phyloP scores from a whole-genome alignment of 1,284 basidiomycete genomes.

The Prillingera fragicola region DNA sequence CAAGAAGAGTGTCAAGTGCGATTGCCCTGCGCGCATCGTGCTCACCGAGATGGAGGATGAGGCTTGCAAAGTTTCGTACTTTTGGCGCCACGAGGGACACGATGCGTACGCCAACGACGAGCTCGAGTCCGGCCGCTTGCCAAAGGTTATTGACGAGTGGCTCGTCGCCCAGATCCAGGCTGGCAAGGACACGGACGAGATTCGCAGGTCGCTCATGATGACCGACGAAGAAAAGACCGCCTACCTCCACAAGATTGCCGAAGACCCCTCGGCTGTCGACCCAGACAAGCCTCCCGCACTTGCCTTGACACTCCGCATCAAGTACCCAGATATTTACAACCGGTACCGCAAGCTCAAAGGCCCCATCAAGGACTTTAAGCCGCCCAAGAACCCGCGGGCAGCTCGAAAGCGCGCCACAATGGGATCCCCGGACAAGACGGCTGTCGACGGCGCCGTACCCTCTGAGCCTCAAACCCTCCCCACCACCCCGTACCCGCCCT shows the following conservation, averaged over 20 bases:
- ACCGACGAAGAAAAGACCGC: slow-evolving; percentile 36
- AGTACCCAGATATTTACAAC: slow-evolving; percentile 47
- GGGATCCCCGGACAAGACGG: neutral
- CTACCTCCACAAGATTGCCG: slow-evolving; percentile 32
- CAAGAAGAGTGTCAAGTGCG: slow-evolving; percentile 45
- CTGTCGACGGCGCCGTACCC: neutral
- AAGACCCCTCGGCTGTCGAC: slow-evolving; percentile 29
- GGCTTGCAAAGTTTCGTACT: slow-evolving; percentile 36
- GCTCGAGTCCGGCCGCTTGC: slow-evolving; percentile 34
- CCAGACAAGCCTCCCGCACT: slow-evolving; percentile 38
- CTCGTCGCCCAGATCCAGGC: slow-evolving; percentile 35
- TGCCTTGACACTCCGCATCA: slow-evolving; percentile 36
- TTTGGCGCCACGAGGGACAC: slow-evolving; percentile 45
- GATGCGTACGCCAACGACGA: slow-evolving; percentile 40
- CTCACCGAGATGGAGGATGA: slow-evolving; percentile 39
- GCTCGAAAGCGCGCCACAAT: slow-evolving; percentile 6
- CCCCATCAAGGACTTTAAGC: slow-evolving; percentile 37
- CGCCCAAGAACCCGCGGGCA: slow-evolving; percentile 21
- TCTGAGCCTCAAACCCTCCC: no score
- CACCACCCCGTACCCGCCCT: no score
- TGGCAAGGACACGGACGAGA: slow-evolving; percentile 39
- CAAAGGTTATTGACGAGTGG: slow-evolving; percentile 43
- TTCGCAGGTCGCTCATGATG: slow-evolving; percentile 32
- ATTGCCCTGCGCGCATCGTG: slow-evolving; percentile 39
- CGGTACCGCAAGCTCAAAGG: slow-evolving; percentile 43